Conservation (phyloP, 176 grass and related monocot species). For the Carex cristatella region DNA sequence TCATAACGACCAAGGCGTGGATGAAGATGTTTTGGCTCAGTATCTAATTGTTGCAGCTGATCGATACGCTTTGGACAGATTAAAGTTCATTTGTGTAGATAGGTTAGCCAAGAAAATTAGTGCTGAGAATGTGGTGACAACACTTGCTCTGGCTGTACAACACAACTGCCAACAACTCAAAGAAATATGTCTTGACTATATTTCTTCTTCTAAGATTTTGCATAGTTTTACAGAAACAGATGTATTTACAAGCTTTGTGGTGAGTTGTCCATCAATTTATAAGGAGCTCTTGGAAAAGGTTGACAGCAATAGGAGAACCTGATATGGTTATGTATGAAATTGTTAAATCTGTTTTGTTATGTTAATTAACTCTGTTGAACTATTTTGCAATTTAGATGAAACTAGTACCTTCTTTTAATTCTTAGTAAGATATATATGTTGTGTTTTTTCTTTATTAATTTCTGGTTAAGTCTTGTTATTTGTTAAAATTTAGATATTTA, state of each 20-base stretch:
- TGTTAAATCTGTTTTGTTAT: background rate
- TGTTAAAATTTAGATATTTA: background rate
- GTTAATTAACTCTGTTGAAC: background rate
- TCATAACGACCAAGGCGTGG: background rate
- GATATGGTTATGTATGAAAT: background rate
- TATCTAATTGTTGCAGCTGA: slow-evolving; percentile 34
- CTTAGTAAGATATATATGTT: background rate
- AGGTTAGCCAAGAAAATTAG: slow-evolving; percentile 18
- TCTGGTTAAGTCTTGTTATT: background rate
- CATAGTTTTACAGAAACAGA: background rate
- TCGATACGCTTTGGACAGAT: slow-evolving; percentile 21
- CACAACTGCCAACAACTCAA: slow-evolving; percentile 37
- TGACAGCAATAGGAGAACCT: background rate
- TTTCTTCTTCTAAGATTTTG: slow-evolving; percentile 19
- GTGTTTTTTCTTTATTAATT: background rate
- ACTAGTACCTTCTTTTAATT: background rate
- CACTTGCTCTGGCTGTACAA: slow-evolving; percentile 30
- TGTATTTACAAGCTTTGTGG: slow-evolving; percentile 9
- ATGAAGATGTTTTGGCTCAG: slow-evolving; percentile 18
- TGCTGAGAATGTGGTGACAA: slow-evolving; percentile 3
- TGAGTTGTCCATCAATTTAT: slow-evolving; percentile 2
- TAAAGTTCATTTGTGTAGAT: slow-evolving; percentile 23
- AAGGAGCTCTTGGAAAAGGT: slow-evolving; percentile 11
- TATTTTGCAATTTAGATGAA: background rate
- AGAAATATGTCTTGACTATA: slow-evolving; percentile 25